phyloP scores from a whole-genome alignment of 495 filamentous ascomycete genomes.

The Annulohypoxylon maeteangense region DNA sequence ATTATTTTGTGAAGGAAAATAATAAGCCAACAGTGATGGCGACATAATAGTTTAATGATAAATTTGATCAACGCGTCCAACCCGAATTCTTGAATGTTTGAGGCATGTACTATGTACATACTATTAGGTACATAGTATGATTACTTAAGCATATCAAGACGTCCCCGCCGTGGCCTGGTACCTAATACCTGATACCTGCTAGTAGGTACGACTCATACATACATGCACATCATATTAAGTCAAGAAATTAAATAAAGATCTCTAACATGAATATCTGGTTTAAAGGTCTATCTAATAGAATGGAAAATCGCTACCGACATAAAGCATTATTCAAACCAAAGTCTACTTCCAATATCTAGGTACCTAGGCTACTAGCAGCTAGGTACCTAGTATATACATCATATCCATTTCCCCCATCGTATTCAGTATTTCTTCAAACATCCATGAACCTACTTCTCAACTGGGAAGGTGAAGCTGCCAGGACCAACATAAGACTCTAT shows the following conservation, averaged over 20 bases:
- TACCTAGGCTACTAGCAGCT: no score
- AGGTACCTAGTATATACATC: no score
- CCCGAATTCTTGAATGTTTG: neutral
- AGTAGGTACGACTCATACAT: no score
- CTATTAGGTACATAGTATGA: no score
- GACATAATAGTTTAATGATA: neutral
- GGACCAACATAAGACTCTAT: constrained; percentile 49
- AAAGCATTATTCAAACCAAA: neutral
- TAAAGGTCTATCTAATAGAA: neutral
- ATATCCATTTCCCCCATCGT: neutral
- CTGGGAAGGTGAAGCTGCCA: constrained; percentile 42
- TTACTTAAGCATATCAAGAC: no score
- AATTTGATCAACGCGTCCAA: no score
- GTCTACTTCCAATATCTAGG: neutral
- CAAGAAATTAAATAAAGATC: neutral
- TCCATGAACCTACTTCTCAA: neutral
- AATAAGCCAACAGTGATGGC: neutral
- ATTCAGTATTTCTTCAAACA: neutral
- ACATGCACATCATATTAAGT: neutral
- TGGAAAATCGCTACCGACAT: neutral
- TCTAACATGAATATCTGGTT: neutral
- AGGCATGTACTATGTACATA: neutral
- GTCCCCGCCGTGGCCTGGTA: no score
- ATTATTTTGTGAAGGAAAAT: neutral
- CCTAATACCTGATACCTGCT: no score